phyloP scores from a whole-genome alignment of 768 basidiomycete genomes.

The Dentipellis fragilis region DNA sequence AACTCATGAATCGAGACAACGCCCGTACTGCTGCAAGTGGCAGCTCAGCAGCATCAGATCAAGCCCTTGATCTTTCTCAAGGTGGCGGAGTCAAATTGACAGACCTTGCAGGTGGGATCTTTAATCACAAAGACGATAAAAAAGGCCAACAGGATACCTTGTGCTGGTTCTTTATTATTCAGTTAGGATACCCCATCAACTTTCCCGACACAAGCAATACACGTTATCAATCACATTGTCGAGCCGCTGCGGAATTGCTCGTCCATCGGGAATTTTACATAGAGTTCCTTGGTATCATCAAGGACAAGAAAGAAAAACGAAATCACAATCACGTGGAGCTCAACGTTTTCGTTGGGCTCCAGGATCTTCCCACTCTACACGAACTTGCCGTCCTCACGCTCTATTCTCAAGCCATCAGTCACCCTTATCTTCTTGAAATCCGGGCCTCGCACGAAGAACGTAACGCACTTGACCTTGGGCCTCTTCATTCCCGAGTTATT shows the following conservation, averaged over 20 bases:
- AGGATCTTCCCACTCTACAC: too few relatives aligned
- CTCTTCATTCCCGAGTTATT: too few relatives aligned
- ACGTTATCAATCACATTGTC: constrained; percentile 13
- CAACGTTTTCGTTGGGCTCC: too few relatives aligned
- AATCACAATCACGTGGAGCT: too few relatives aligned
- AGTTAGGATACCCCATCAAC: neutral
- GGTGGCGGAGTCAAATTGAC: neutral
- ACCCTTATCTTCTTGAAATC: too few relatives aligned
- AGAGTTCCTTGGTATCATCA: too few relatives aligned
- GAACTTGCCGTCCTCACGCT: too few relatives aligned
- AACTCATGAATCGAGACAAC: constrained; percentile 12
- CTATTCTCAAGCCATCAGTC: too few relatives aligned
- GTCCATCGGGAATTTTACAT: too few relatives aligned
- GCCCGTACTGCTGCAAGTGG: neutral
- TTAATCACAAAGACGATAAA: constrained; percentile 1
- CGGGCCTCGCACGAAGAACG: too few relatives aligned
- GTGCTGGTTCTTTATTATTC: neutral
- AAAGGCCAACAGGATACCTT: constrained; percentile 1
- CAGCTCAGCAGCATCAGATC: neutral
- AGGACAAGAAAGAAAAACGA: too few relatives aligned
- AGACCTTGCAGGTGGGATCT: neutral
- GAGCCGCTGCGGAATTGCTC: constrained; percentile 14
- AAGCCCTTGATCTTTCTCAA: neutral
- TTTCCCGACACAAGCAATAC: constrained; percentile 19
- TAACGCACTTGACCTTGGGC: too few relatives aligned